A percentile compares a stretch with the other conserved stretches of the same genome.
phyloP scores from a whole-genome alignment of 805 yeast genomes.

The Cyberlindnera maritima region DNA sequence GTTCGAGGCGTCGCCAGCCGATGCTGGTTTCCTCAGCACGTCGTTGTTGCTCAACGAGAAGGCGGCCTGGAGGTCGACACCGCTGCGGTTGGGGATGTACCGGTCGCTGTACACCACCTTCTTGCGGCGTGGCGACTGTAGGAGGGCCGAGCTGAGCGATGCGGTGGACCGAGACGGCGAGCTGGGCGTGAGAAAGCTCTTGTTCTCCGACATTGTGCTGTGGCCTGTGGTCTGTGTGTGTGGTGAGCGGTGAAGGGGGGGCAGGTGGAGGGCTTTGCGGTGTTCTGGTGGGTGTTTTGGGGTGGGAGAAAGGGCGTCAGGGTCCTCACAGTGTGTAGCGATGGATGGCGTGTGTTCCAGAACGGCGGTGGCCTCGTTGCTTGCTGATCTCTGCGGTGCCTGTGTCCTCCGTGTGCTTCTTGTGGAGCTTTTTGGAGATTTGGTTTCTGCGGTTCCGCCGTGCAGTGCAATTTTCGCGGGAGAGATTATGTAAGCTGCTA shows the following conservation, averaged over 20 bases:
- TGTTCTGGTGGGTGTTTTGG: background rate
- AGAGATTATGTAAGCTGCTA: background rate
- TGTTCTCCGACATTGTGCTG: slow-evolving; percentile 20
- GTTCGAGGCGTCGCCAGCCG: slow-evolving; percentile 39
- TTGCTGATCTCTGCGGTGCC: background rate
- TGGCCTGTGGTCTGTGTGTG: background rate
- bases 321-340: background rate
- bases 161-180: slow-evolving; percentile 33
- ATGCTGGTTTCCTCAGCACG: slow-evolving; percentile 26
- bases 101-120: slow-evolving; percentile 72
- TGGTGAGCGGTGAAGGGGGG: no score
- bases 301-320: background rate
- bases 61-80: slow-evolving; percentile 86
- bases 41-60: slow-evolving; percentile 24
- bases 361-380: background rate
- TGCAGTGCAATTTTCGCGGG: background rate
- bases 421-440: slow-evolving; percentile 5
- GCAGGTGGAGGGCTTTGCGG: no score
- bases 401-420: background rate
- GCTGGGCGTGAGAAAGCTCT: slow-evolving; percentile 26
- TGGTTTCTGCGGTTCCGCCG: slow-evolving; percentile 11
- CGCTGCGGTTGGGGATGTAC: slow-evolving; percentile 83
- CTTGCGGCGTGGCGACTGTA: slow-evolving; percentile 33
- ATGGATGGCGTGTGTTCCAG: background rate
- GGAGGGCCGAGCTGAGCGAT: slow-evolving; percentile 17